These are phyloP conservation scores for Groenewaldozyma tartarivorans DNA, from an alignment of 805 yeast species.

Conservation along the genomic window DNA sequence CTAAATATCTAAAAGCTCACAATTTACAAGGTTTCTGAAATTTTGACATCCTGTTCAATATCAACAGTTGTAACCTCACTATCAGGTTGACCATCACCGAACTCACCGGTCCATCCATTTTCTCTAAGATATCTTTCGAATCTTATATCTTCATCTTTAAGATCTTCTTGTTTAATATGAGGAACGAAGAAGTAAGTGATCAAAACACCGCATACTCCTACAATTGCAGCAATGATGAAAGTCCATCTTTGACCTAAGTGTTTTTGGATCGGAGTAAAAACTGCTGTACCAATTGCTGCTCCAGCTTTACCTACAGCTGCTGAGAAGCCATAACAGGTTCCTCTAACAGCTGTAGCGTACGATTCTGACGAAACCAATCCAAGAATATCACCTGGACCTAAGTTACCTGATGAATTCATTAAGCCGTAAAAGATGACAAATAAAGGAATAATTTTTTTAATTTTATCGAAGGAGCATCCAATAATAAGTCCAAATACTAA, in stretches of 20 bases:
- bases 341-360: constrained; percentile 70
- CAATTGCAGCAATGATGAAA: constrained; percentile 66
- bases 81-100: constrained; percentile 26
- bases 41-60: no score
- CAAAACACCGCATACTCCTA: constrained; percentile 57
- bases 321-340: constrained; percentile 62
- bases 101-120: constrained; percentile 46
- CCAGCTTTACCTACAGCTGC: constrained; percentile 81
- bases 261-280: constrained; percentile 56
- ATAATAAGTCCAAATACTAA: constrained; percentile 41
- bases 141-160: constrained; percentile 50
- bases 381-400: constrained; percentile 73
- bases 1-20: no score
- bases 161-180: constrained; percentile 60
- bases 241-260: constrained; percentile 65
- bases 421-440: constrained; percentile 67
- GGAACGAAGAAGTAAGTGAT: constrained; percentile 57
- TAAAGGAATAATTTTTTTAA: constrained; percentile 47
- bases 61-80: neutral
- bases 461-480: constrained; percentile 41
- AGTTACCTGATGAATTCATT: constrained; percentile 59
- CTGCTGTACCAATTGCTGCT: constrained; percentile 73
- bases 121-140: constrained; percentile 50
- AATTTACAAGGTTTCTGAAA: no score
- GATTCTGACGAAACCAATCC: constrained; percentile 60